These are phyloP conservation scores for Phytophthora europaea DNA, from an alignment of 352 stramenopile species.

Conservation along the genomic window DNA sequence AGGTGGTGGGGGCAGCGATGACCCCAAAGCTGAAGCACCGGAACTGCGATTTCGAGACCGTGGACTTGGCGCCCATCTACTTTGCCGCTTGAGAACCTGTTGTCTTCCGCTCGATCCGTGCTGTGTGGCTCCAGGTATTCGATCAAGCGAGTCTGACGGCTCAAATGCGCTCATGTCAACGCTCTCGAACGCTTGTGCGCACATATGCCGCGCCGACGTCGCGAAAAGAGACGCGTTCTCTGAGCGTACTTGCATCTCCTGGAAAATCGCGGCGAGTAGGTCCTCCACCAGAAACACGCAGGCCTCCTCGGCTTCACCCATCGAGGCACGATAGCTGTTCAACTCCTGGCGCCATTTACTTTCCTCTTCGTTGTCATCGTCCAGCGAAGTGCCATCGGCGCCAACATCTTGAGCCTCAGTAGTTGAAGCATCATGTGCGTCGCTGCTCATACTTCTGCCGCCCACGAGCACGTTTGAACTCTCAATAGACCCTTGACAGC, in stretches of 20 bases:
- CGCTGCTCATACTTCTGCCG: slow-evolving; percentile 18
- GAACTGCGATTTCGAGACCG: neutral
- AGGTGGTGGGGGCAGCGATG: neutral
- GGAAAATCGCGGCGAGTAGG: slow-evolving; percentile 53
- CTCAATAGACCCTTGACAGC: slow-evolving; percentile 10
- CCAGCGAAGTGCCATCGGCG: neutral
- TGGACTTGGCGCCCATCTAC: slow-evolving; percentile 3
- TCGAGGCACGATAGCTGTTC: slow-evolving; percentile 5
- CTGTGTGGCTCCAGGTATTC: slow-evolving; percentile 15
- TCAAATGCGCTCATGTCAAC: slow-evolving; percentile 30
- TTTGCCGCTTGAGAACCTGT: slow-evolving; percentile 25
- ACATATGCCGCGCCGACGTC: slow-evolving; percentile 29
- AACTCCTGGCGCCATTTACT: slow-evolving; percentile 17
- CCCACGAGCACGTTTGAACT: neutral
- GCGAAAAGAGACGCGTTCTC: slow-evolving; percentile 44
- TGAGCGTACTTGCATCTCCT: slow-evolving; percentile 51
- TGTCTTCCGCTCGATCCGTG: slow-evolving; percentile 12
- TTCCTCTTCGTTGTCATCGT: slow-evolving; percentile 15
- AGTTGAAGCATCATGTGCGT: slow-evolving; percentile 2
- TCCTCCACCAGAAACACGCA: slow-evolving; percentile 45
- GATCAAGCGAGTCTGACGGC: slow-evolving; percentile 37
- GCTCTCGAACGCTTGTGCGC: slow-evolving; percentile 34
- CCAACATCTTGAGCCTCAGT: slow-evolving; percentile 10
- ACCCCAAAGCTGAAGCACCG: neutral
- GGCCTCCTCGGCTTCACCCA: slow-evolving; percentile 52